Evolutionary conservation across 495 filamentous ascomycete genomes (phyloP).

Genomic region (Xylaria flabelliformis): DNA sequence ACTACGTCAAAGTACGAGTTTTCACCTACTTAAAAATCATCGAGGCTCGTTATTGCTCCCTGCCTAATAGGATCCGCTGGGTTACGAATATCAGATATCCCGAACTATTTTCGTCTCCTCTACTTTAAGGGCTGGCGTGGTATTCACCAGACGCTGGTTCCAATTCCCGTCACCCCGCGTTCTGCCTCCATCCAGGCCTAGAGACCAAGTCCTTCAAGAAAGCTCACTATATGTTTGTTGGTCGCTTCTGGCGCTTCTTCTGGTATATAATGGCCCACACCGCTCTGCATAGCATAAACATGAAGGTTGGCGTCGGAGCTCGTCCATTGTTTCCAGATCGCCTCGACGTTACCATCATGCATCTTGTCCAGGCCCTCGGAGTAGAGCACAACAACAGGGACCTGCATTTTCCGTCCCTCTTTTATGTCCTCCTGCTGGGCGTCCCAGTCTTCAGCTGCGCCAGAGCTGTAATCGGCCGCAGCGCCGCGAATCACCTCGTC

Average conservation of each 20-base stretch:
- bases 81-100: background rate
- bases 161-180: background rate
- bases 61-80: too few relatives aligned
- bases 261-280: constrained; percentile 58
- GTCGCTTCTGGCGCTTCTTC: constrained; percentile 56
- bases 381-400: constrained; percentile 52
- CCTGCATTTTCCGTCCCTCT: constrained; percentile 50
- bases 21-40: background rate
- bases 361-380: constrained; percentile 50
- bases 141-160: background rate
- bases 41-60: background rate
- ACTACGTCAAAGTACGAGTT: background rate
- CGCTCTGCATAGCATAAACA: constrained; percentile 43
- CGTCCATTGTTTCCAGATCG: constrained; percentile 57
- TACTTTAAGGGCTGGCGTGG: background rate
- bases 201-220: constrained; percentile 29
- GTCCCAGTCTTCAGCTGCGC: constrained; percentile 48
- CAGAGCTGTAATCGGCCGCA: constrained; percentile 57
- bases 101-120: background rate
- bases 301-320: constrained; percentile 38
- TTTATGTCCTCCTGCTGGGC: constrained; percentile 53
- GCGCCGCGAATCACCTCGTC: constrained; percentile 44
- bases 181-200: background rate
- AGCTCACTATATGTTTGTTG: constrained; percentile 39
- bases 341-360: constrained; percentile 43